A percentile compares a stretch with the other conserved stretches of the same genome.
Evolutionary conservation across 2,329 filamentous ascomycete species (phyloP).

Genomic region (Cadophora gregata): DNA sequence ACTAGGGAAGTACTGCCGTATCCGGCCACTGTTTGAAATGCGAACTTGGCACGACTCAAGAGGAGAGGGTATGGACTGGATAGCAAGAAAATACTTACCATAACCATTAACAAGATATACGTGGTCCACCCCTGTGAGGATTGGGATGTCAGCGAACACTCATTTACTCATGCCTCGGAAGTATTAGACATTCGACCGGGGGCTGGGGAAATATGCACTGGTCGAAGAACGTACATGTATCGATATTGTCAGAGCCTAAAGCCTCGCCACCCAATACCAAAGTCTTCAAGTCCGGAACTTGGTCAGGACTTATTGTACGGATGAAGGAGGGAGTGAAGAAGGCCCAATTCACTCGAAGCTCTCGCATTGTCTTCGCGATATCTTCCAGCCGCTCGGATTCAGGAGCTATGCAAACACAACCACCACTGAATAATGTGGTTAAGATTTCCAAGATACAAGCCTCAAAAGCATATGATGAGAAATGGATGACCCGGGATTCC

Average conservation of each 20-base stretch:
- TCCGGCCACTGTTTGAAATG: too few relatives aligned
- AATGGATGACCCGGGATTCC: constrained; percentile 21
- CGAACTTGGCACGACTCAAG: too few relatives aligned
- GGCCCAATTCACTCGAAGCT: constrained; percentile 34
- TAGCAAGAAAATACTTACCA: constrained; percentile 27
- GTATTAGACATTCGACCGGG: too few relatives aligned
- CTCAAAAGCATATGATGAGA: constrained; percentile 30
- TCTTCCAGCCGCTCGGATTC: constrained; percentile 47
- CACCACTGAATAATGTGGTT: constrained; percentile 44
- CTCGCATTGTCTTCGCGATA: constrained; percentile 40
- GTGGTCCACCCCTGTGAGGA: constrained; percentile 40
- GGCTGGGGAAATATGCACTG: too few relatives aligned
- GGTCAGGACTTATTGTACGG: constrained; percentile 30
- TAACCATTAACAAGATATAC: constrained; percentile 50
- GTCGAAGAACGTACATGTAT: constrained; percentile 32
- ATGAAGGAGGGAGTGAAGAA: constrained; percentile 40
- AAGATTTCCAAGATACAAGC: constrained; percentile 28
- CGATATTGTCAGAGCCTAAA: constrained; percentile 47
- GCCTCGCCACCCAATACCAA: constrained; percentile 37
- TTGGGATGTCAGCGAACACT: too few relatives aligned
- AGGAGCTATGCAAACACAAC: constrained; percentile 49
- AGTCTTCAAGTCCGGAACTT: constrained; percentile 34
- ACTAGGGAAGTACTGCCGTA: too few relatives aligned
- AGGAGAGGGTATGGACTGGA: too few relatives aligned
- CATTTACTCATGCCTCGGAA: too few relatives aligned